phyloP scores from a whole-genome alignment of 768 basidiomycete genomes.

The Suillus brevipes region DNA sequence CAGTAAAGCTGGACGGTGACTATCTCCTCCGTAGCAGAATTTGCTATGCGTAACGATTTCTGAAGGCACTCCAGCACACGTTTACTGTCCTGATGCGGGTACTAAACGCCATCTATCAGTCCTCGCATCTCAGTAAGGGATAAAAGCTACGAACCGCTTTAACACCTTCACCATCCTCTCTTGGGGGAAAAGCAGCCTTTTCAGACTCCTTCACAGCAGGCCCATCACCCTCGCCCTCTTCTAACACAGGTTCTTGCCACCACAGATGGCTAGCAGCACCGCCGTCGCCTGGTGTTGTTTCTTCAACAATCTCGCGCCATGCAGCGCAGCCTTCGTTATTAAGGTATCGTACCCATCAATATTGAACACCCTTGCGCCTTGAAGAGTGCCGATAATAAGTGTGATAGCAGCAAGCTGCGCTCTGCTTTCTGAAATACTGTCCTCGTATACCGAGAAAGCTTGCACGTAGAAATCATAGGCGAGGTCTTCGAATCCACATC shows the following conservation, averaged over 20 bases:
- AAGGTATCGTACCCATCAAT: constrained; percentile 96
- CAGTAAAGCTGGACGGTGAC: constrained; percentile 96
- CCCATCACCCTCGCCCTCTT: constrained; percentile 40
- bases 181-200: constrained; percentile 14
- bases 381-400: constrained; percentile 88
- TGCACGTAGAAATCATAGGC: constrained; percentile 98
- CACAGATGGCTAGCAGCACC: constrained; percentile 97
- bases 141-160: constrained; percentile 54
- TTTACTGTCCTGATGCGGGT: constrained; percentile 92
- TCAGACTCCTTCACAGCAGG: constrained; percentile 31
- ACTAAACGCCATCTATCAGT: constrained; percentile 40
- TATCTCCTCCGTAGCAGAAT: constrained; percentile 95
- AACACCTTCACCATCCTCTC: constrained; percentile 44
- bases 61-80: constrained; percentile 97
- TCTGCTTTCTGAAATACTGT: constrained; percentile 92
- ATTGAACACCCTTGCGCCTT: constrained; percentile 87
- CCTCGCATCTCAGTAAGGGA: background rate
- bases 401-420: constrained; percentile 98
- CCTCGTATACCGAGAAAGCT: constrained; percentile 97
- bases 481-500: constrained; percentile 91
- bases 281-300: constrained; percentile 98
- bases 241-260: constrained; percentile 80
- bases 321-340: constrained; percentile 97
- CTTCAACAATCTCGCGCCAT: constrained; percentile 94
- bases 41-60: constrained; percentile 93